Conservation (phyloP, 768 basidiomycete species). For the Psilocybe sp. region DNA sequence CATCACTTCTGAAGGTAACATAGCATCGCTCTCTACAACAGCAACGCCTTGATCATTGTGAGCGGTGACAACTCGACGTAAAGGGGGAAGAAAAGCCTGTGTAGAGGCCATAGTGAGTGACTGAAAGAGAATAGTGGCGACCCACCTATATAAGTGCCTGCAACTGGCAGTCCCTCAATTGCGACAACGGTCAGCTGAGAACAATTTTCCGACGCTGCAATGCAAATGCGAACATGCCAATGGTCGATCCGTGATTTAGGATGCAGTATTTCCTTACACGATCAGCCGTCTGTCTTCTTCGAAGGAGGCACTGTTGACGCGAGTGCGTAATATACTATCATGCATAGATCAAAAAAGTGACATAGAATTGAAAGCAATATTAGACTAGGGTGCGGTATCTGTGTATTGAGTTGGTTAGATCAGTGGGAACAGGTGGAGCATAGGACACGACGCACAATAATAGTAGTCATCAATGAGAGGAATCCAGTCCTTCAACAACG, state of each 20-base stretch:
- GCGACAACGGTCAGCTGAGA: no score
- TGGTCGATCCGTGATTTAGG: no score
- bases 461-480: conserved; percentile 88
- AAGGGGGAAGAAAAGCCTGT: conserved; percentile 26
- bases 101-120: conserved; percentile 23
- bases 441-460: conserved; percentile 64
- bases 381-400: conserved; percentile 41
- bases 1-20: conserved; percentile 27
- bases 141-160: background rate
- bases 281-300: no score
- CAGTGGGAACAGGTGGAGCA: background rate
- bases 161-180: no score
- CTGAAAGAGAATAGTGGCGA: conserved; percentile 5
- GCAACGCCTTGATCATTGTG: conserved; percentile 43
- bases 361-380: conserved; percentile 1
- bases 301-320: no score
- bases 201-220: no score
- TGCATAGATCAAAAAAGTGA: background rate
- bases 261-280: no score
- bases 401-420: background rate
- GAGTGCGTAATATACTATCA: no score
- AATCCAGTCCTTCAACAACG: conserved; percentile 80
- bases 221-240: no score
- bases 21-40: conserved; percentile 34
- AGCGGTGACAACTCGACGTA: conserved; percentile 51